Percentiles rank a stretch among this genome's conserved stretches.
Evolutionary conservation across 176 grass and related monocot species (phyloP).

Genomic region (Cymbopogon citratus): DNA sequence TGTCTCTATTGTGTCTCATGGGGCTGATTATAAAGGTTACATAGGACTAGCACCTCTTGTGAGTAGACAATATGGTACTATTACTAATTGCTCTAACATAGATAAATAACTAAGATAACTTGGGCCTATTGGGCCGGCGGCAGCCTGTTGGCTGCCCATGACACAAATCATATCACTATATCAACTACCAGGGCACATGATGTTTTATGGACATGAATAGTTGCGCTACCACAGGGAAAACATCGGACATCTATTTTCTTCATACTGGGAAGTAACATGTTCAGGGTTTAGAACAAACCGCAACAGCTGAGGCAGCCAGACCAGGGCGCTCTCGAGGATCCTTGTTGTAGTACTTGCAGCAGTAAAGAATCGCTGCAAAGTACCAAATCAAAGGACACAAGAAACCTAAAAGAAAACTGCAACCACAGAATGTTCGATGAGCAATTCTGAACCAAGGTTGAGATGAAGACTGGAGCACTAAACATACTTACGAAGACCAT

Average conservation of each 20-base stretch:
- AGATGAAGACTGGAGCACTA: neutral
- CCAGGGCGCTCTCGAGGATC: constrained; percentile 95
- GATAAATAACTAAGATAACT: too few species aligned
- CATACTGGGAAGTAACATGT: constrained; percentile 2
- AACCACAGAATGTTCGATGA: constrained; percentile 9
- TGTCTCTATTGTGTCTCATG: too few species aligned
- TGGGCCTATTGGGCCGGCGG: too few species aligned
- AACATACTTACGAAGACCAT: constrained; percentile 81
- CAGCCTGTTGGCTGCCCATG: too few species aligned
- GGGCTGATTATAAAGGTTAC: too few species aligned
- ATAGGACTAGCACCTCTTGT: too few species aligned
- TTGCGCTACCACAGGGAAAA: neutral
- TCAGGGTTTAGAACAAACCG: constrained; percentile 40
- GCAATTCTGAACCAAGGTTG: constrained; percentile 4
- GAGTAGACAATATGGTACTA: too few species aligned
- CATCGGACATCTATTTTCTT: neutral
- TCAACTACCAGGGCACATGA: neutral
- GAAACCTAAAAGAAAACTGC: constrained; percentile 95
- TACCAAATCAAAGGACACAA: constrained; percentile 90
- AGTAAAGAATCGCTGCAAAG: constrained; percentile 60
- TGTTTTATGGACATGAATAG: constrained; percentile 3
- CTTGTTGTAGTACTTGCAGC: constrained; percentile 70
- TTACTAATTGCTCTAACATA: too few species aligned
- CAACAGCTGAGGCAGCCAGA: constrained; percentile 74
- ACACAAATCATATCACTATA: neutral